Evolutionary conservation across 164 flowering plant species (phyloP).

Genomic region (Vitis rupestris): DNA sequence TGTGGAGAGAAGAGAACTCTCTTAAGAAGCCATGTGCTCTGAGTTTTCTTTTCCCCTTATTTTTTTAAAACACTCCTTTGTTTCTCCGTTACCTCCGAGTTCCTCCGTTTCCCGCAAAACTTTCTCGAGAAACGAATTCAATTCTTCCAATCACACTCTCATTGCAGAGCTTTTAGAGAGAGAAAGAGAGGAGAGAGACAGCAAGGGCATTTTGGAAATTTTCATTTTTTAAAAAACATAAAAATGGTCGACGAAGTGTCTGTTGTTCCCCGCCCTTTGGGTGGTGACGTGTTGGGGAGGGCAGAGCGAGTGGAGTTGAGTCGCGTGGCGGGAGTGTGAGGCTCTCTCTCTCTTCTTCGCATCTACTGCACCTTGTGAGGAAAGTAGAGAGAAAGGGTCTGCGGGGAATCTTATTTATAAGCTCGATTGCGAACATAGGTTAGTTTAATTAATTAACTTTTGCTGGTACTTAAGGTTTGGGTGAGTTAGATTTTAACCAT

Average conservation of each 20-base stretch:
- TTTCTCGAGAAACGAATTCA: neutral
- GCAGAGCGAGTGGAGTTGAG: slow-evolving; percentile 9
- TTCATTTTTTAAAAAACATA: no score
- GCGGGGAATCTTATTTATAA: neutral
- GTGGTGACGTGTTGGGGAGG: slow-evolving; percentile 24
- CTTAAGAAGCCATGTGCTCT: neutral
- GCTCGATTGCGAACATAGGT: neutral
- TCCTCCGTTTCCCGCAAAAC: no score
- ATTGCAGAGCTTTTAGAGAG: neutral
- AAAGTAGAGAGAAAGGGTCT: neutral
- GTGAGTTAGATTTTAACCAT: neutral
- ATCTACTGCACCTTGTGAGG: neutral
- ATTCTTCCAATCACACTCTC: slow-evolving; percentile 4
- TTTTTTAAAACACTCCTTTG: no score
- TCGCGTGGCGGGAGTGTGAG: slow-evolving; percentile 14
- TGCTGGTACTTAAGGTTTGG: neutral
- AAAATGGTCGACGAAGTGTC: slow-evolving; percentile 6
- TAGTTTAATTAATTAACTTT: neutral
- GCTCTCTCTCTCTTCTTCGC: neutral
- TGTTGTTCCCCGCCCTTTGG: slow-evolving; percentile 28
- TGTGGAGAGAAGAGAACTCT: no score
- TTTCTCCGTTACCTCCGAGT: no score
- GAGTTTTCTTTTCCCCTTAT: slow-evolving; percentile 1
- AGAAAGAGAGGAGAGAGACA: slow-evolving; percentile 5
- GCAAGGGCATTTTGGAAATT: neutral